Conservation (phyloP, 495 filamentous ascomycete genomes). For the Annulohypoxylon moriforme region DNA sequence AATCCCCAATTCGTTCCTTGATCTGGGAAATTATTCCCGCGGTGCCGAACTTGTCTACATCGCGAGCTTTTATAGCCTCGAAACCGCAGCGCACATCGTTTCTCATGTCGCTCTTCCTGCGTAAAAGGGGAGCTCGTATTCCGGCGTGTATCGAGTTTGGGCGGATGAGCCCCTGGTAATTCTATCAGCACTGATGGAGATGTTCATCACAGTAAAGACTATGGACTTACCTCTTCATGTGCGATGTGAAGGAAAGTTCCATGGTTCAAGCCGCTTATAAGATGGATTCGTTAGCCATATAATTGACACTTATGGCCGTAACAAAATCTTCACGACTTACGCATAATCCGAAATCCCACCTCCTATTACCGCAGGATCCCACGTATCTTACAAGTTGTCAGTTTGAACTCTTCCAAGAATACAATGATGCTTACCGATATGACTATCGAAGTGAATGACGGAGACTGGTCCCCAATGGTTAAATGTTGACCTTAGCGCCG, state of each 20-base stretch:
- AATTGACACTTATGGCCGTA: background rate
- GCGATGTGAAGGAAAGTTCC: slow-evolving; percentile 72
- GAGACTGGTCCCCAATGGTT: slow-evolving; percentile 73
- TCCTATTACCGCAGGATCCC: slow-evolving; percentile 71
- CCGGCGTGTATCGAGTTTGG: slow-evolving; percentile 89
- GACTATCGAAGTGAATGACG: slow-evolving; percentile 79
- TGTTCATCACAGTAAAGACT: background rate
- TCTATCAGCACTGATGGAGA: slow-evolving; percentile 60
- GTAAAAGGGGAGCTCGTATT: slow-evolving; percentile 80
- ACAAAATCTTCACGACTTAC: slow-evolving; percentile 37
- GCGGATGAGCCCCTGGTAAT: slow-evolving; percentile 76
- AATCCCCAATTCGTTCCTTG: slow-evolving; percentile 75
- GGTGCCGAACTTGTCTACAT: slow-evolving; percentile 80
- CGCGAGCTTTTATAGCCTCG: slow-evolving; percentile 80
- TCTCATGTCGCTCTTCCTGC: slow-evolving; percentile 74
- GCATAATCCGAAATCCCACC: slow-evolving; percentile 58
- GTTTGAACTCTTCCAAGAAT: background rate
- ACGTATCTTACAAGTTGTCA: slow-evolving; percentile 70
- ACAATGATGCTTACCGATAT: slow-evolving; percentile 58
- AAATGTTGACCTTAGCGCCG: slow-evolving; percentile 72
- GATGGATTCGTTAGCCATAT: background rate
- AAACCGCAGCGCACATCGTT: slow-evolving; percentile 90
- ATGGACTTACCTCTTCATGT: slow-evolving; percentile 52
- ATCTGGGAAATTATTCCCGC: slow-evolving; percentile 81
- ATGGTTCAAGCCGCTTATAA: slow-evolving; percentile 77